phyloP scores from a whole-genome alignment of 768 basidiomycete species.

The button mushroom (Agaricus bisporus) region DNA sequence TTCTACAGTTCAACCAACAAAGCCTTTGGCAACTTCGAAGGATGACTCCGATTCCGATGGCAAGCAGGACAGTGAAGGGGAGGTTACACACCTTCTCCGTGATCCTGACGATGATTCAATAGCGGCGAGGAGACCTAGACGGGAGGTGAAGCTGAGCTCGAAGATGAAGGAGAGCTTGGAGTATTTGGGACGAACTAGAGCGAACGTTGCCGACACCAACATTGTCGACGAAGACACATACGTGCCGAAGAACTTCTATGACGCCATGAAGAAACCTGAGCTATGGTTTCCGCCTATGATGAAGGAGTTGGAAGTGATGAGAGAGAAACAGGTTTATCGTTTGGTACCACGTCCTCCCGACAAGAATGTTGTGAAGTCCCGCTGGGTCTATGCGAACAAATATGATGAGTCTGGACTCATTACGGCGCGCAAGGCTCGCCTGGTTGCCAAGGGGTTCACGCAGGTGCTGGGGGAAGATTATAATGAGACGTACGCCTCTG shows the following conservation, averaged over 20 bases:
- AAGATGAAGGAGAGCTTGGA: too few species aligned
- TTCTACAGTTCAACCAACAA: too few species aligned
- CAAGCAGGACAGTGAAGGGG: too few species aligned
- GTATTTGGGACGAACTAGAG: too few species aligned
- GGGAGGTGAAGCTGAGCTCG: too few species aligned
- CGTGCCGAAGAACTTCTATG: not conserved
- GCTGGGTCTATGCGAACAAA: conserved; percentile 12
- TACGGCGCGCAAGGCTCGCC: conserved; percentile 10
- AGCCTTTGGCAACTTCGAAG: too few species aligned
- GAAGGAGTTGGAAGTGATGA: not conserved
- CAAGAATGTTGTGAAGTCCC: conserved; percentile 10
- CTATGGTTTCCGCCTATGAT: conserved; percentile 8
- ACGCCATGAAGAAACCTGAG: conserved; percentile 5
- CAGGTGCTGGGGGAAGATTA: conserved; percentile 14
- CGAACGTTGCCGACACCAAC: too few species aligned
- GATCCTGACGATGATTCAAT: too few species aligned
- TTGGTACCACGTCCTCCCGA: conserved; percentile 8
- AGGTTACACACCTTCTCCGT: too few species aligned
- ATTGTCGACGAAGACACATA: too few species aligned
- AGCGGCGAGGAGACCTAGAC: too few species aligned
- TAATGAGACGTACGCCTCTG: conserved; percentile 14
- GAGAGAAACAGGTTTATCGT: not conserved
- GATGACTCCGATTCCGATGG: too few species aligned
- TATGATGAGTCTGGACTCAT: conserved; percentile 12
- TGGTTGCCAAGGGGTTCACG: conserved; percentile 15